These are phyloP conservation scores for Phlyctochytrium bullatum DNA, from an alignment of 192 early-diverging fungal species.

Conservation along the genomic window DNA sequence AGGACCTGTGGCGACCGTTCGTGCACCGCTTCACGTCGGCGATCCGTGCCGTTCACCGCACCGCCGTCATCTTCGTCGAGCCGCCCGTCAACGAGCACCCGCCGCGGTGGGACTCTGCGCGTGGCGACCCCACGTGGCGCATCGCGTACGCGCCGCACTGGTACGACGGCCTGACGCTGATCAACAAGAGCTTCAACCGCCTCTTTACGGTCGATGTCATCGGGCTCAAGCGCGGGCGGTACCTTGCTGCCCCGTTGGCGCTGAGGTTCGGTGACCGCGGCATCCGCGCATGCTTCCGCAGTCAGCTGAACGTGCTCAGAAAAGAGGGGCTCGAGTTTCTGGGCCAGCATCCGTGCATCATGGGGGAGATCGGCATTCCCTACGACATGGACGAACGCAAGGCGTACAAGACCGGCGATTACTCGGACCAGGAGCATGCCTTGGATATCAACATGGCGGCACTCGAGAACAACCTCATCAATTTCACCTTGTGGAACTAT, in stretches of 20 bases:
- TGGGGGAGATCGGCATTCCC: conserved; percentile 79
- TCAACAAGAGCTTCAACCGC: conserved; percentile 59
- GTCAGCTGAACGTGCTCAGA: conserved; percentile 29
- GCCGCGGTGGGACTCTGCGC: conserved; percentile 14
- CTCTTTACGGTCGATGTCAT: conserved; percentile 57
- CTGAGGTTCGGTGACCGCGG: conserved; percentile 70
- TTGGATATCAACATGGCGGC: conserved; percentile 67
- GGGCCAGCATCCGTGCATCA: conserved; percentile 61
- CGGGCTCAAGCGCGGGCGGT: conserved; percentile 49
- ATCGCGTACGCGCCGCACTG: conserved; percentile 77
- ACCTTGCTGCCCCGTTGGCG: conserved; percentile 51
- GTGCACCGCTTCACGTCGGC: conserved; percentile 61
- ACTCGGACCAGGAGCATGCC: conserved; percentile 58
- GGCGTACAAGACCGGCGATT: conserved; percentile 64
- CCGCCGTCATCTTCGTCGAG: conserved; percentile 69
- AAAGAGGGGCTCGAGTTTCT: conserved; percentile 29
- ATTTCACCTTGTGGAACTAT: conserved; percentile 83
- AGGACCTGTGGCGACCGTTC: conserved; percentile 70
- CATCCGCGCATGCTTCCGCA: conserved; percentile 60
- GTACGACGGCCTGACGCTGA: conserved; percentile 71
- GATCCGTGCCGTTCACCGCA: conserved; percentile 51
- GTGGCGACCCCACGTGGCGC: conserved; percentile 28
- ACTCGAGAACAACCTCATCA: conserved; percentile 62
- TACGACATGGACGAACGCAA: conserved; percentile 67
- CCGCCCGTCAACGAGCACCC: conserved; percentile 67